Evolutionary conservation across 331 rosid genomes (phyloP), one percentile per base, ranked within the genome.

Genomic region (Malus hybrid): DNA sequence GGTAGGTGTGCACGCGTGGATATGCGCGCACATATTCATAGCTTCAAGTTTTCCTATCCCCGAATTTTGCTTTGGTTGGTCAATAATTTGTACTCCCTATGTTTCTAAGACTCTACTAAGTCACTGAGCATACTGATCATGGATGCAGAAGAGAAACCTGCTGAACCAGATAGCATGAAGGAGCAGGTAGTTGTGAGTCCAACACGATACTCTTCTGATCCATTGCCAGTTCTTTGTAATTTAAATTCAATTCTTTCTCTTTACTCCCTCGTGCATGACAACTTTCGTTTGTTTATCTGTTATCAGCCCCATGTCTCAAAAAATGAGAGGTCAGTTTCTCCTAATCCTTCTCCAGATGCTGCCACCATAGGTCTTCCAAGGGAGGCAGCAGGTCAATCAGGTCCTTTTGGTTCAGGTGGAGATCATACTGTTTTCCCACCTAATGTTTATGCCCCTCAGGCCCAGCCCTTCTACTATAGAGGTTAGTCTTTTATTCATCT

Each of bases 401-500:
- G 80, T 56, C 77, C 86, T 69, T 85, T 88, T 68, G 87, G 77
- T 65, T 87, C 86, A 8, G 82, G 84, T 48, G 90, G 86, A 74
- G 91, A 88, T 80, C 84, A 65, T 72, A 78, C 90, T 44, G 79
- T 85, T 65, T 83, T 81, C 71, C 84, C 93, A 56, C 85, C 91
- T 62, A 88, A 80, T 80, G 79, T 90, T 59, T 90, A 83, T 90
- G 83, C 96, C 14, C 91, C 96, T 76, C 96, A 90, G 76, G 86
- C 88, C 16, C 93, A 90, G 80, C 70, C 93, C 80, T 88, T 90
- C 88, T 90, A 82, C 81, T 90, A 88, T 63, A 80, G 87, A 83
- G 96, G 96, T 90, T 67, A 71, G 77, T 79, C 34, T 27, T 36
- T 44, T 65, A 71, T 44, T 62, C 72, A 52, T 69, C 10, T 34